Conservation (phyloP, 768 basidiomycete species). For the Gymnopilus junonius region DNA sequence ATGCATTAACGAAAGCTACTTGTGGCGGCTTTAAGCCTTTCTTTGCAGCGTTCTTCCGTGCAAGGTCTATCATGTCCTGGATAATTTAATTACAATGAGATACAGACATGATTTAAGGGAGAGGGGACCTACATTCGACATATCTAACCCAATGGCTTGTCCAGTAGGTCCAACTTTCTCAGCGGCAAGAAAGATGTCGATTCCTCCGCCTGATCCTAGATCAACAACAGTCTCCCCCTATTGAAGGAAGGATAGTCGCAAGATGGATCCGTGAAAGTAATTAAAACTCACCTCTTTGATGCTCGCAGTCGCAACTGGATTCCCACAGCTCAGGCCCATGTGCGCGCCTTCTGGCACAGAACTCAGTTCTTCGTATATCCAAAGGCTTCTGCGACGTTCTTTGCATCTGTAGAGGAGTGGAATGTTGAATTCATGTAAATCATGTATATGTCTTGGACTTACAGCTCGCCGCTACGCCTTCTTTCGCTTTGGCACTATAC, state of each 20-base stretch:
- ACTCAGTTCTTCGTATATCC: conserved; percentile 54
- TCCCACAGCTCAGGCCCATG: conserved; percentile 60
- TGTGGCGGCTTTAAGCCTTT: conserved; percentile 49
- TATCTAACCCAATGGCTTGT: conserved; percentile 58
- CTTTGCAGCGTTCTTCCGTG: conserved; percentile 47
- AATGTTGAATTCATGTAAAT: too few relatives aligned
- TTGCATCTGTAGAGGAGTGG: conserved; percentile 27
- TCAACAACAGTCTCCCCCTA: conserved; percentile 63
- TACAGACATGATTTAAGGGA: neutral
- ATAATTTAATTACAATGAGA: neutral
- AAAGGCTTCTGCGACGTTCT: conserved; percentile 44
- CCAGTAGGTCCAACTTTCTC: conserved; percentile 51
- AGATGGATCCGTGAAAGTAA: too few relatives aligned
- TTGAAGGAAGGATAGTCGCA: too few relatives aligned
- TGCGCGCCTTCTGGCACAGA: conserved; percentile 47
- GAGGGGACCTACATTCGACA: conserved; percentile 42
- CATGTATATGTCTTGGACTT: too few relatives aligned
- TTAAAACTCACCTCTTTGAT: conserved; percentile 43
- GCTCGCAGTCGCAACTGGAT: conserved; percentile 49
- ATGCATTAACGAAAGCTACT: conserved; percentile 51
- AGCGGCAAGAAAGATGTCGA: conserved; percentile 60
- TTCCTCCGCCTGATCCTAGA: conserved; percentile 60
- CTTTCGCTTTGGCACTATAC: conserved; percentile 36
- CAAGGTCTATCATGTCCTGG: conserved; percentile 55
- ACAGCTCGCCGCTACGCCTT: conserved; percentile 28